Percentiles rank a stretch among this genome's conserved stretches.
phyloP scores from a whole-genome alignment of 306 rosid genomes.

The Morella rubra region DNA sequence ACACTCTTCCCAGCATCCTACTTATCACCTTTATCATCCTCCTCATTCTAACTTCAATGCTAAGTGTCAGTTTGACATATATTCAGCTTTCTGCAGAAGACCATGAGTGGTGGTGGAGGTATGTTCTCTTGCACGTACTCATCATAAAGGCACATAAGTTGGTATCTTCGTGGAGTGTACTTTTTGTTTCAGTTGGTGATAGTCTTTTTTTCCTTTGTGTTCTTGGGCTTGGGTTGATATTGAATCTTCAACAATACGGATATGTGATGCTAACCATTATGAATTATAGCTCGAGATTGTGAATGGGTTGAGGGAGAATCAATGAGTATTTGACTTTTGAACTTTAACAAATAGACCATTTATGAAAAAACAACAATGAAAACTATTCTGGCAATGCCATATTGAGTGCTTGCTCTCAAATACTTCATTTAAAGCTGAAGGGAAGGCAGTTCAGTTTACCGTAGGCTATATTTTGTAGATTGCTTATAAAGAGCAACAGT shows the following conservation, averaged over 20 bases:
- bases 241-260: constrained; percentile 12
- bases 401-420: neutral
- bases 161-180: too few species aligned
- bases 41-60: constrained; percentile 46
- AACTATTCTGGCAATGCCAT: neutral
- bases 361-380: neutral
- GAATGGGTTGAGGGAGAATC: too few species aligned
- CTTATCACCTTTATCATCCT: constrained; percentile 52
- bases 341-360: neutral
- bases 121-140: constrained; percentile 24
- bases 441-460: neutral
- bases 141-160: too few species aligned
- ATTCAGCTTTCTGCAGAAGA: constrained; percentile 86
- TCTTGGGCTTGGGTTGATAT: neutral
- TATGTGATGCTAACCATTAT: constrained; percentile 17
- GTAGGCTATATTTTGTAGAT: neutral
- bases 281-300: neutral
- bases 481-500: neutral
- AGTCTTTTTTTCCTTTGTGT: neutral
- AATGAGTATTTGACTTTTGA: neutral
- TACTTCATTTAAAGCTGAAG: neutral
- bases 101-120: constrained; percentile 99
- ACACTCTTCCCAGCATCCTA: constrained; percentile 68
- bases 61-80: constrained; percentile 68
- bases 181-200: neutral